phyloP scores from a whole-genome alignment of 2,329 filamentous ascomycete genomes.

The Sporothrix luriei region DNA sequence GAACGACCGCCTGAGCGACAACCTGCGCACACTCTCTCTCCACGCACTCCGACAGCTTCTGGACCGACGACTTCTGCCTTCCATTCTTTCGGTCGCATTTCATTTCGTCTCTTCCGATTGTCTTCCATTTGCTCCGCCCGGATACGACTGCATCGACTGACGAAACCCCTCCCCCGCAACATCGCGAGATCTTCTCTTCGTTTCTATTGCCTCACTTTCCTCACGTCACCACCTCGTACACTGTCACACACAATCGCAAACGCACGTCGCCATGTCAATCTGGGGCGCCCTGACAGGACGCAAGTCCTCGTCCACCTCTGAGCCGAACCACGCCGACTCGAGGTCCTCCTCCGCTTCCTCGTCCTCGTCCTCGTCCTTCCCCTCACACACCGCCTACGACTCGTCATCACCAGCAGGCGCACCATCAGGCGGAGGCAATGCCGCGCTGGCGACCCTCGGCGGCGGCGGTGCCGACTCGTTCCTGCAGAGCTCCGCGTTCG shows the following conservation, averaged over 20 bases:
- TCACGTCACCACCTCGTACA: background rate
- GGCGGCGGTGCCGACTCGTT: conserved; percentile 81
- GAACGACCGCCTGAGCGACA: conserved; percentile 24
- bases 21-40: background rate
- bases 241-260: background rate
- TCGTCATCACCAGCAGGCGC: conserved; percentile 49
- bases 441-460: conserved; percentile 44
- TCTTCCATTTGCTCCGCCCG: background rate
- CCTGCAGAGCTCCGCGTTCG: conserved; percentile 72
- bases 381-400: conserved; percentile 60
- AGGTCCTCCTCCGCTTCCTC: conserved; percentile 52
- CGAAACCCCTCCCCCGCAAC: conserved; percentile 22
- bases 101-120: background rate
- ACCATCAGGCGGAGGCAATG: background rate
- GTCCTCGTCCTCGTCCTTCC: conserved; percentile 49
- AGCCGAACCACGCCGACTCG: conserved; percentile 39
- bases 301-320: conserved; percentile 47
- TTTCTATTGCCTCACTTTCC: background rate
- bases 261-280: conserved; percentile 51
- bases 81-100: background rate
- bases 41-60: background rate
- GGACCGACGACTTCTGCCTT: conserved; percentile 6
- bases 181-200: background rate
- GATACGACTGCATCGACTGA: conserved; percentile 14
- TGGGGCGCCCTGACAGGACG: conserved; percentile 65